These are phyloP conservation scores for Sugiyamaella lignohabitans DNA, from an alignment of 805 yeast species.

Conservation along the genomic window DNA sequence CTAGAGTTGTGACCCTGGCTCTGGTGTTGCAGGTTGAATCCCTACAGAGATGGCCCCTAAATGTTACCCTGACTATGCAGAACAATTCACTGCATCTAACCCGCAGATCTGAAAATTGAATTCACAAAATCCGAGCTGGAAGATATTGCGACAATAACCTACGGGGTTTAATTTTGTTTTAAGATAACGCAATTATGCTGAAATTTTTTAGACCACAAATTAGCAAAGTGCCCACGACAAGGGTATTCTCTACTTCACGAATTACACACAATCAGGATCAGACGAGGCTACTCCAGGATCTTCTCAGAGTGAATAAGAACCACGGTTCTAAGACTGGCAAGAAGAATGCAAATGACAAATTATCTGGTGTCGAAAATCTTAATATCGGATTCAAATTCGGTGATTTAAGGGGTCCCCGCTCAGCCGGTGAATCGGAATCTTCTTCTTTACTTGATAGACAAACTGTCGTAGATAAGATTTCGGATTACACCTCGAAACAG, in stretches of 20 bases:
- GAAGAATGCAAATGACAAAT: slow-evolving; percentile 1
- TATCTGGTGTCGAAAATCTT: slow-evolving; percentile 1
- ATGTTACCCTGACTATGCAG: too few relatives aligned
- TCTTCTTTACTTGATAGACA: slow-evolving; percentile 6
- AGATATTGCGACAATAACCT: too few relatives aligned
- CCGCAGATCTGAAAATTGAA: too few relatives aligned
- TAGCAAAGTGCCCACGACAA: too few relatives aligned
- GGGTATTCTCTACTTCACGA: neutral
- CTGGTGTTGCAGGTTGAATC: too few relatives aligned
- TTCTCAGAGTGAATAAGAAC: slow-evolving; percentile 2
- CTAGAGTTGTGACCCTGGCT: too few relatives aligned
- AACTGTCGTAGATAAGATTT: slow-evolving; percentile 11
- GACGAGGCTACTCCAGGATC: neutral
- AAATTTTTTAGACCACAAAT: too few relatives aligned
- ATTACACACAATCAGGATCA: neutral
- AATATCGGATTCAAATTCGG: slow-evolving; percentile 4
- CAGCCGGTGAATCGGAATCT: neutral
- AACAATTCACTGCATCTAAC: too few relatives aligned
- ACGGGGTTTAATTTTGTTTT: too few relatives aligned
- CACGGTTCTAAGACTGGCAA: neutral
- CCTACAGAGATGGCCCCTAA: too few relatives aligned
- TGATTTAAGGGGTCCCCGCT: neutral
- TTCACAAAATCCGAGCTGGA: too few relatives aligned
- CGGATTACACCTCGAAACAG: slow-evolving; percentile 8
- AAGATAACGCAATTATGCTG: too few relatives aligned